Base-by-base conservation (phyloP, 768 basidiomycete species). In the Phanerochaete carnosa region DNA sequence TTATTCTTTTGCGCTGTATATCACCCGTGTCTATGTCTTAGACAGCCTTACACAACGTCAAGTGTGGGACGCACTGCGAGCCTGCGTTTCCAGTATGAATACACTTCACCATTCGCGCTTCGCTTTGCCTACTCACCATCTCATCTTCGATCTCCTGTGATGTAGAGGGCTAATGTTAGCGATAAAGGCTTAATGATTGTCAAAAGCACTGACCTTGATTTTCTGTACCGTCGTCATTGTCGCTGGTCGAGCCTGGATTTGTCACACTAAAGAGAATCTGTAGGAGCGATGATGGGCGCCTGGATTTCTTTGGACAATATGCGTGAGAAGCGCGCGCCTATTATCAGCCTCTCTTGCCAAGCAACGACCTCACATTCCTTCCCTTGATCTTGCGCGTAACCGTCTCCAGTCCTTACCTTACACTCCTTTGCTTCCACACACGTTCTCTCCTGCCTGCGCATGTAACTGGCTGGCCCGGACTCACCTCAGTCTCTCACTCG, bases 61-160 rank as follows among this genome's bases (percentile, higher is more conserved):
- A 65, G 54, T 54, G 46, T 62, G 43, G 22, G 55, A 79, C 81
- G 70, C 81, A 92, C 90, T 95, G 83, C 83, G 94, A 72, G 88
- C 83, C 90, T 94, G 72, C 59, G 60, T 58, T 9, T 65, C 62
- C 11, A 50, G 22, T 9, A 25, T 59, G 52, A 61, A 57, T 60
- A 45, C 39, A 19, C 19, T 26, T 29, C 49, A 30, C 54, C 35
- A 55, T 52, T 22, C 13, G 45, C 28, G 26, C 52, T 37, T 49
- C 57, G 26, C 35, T 50, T n/a, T 52, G 59, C 28, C 29, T 65
- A 74, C 84, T 79, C 71, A 90, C 92, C 95, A 95, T 95, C 76
- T 95, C 94, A 92, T 94, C 92, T 83, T 95, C 94, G 74, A 95
- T 85, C 86, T 94, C 93, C 90, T 93, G 61, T 9, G 54, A 43